These are phyloP conservation scores for Eimeria nieschulzi DNA, from an alignment of 169 alveolate species.

Conservation along the genomic window DNA sequence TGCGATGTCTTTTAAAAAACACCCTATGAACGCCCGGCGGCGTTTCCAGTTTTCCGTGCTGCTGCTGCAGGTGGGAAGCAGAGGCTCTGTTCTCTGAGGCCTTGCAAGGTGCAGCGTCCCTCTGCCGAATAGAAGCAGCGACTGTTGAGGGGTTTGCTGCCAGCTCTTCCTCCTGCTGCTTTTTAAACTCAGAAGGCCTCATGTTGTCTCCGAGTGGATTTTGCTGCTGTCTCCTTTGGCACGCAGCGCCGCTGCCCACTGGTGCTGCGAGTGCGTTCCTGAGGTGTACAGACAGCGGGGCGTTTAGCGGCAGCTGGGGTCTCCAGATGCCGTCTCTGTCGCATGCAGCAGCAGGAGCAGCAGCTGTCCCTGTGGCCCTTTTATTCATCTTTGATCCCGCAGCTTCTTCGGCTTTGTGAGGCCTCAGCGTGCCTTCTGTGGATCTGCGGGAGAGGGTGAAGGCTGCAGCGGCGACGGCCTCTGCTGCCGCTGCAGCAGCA, in stretches of 20 bases:
- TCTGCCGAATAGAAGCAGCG: not conserved
- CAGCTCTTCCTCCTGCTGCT: not conserved
- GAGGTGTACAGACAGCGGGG: not conserved
- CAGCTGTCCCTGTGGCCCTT: not conserved
- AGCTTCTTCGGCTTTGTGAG: not conserved
- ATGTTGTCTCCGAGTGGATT: not conserved
- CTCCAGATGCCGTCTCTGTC: slow-evolving; percentile 22
- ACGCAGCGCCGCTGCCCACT: too few species aligned
- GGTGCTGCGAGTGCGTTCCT: not conserved
- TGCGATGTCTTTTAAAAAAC: not conserved
- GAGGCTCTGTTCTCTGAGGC: not conserved
- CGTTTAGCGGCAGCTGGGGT: slow-evolving; percentile 24
- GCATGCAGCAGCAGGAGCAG: slow-evolving; percentile 4
- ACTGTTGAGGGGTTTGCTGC: not conserved
- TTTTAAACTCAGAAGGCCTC: not conserved
- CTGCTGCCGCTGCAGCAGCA: slow-evolving; percentile 53
- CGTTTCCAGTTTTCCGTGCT: not conserved
- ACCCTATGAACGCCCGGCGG: not conserved
- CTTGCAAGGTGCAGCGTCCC: not conserved
- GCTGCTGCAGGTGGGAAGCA: not conserved
- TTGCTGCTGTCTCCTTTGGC: slow-evolving; percentile 18
- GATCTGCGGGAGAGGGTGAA: not conserved
- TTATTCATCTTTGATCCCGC: not conserved
- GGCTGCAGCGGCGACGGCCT: slow-evolving; percentile 64
- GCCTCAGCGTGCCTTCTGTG: not conserved